A percentile compares a stretch with the other conserved stretches of the same genome.
phyloP scores from a whole-genome alignment of 176 grass and related monocot genomes.

The Pharus latifolius region DNA sequence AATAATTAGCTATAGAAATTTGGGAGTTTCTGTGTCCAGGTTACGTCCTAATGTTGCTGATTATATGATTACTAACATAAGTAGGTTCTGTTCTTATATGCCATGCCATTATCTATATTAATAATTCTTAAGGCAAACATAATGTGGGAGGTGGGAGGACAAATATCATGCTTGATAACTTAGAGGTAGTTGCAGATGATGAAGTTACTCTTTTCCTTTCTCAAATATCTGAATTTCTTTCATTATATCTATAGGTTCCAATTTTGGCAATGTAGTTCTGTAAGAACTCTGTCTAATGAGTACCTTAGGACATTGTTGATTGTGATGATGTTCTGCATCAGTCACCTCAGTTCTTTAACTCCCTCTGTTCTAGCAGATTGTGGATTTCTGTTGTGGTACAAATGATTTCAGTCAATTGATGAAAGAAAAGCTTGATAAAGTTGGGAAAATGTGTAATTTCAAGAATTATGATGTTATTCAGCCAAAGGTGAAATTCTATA shows the following conservation, averaged over 20 bases:
- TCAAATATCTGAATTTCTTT: too few species aligned
- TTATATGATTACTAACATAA: neutral
- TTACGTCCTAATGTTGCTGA: neutral
- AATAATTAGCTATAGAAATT: too few species aligned
- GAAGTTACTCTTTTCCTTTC: too few species aligned
- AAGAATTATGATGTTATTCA: conserved; percentile 71
- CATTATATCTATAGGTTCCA: too few species aligned
- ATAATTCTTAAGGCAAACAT: too few species aligned
- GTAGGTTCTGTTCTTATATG: neutral
- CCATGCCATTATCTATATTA: too few species aligned
- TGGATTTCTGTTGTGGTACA: conserved; percentile 68
- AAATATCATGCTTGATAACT: neutral
- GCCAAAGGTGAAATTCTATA: conserved; percentile 39
- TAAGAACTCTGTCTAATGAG: neutral
- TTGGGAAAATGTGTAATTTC: conserved; percentile 60
- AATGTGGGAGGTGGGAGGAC: too few species aligned
- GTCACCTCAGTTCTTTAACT: neutral
- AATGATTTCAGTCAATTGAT: conserved; percentile 76
- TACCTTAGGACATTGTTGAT: neutral
- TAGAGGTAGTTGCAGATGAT: neutral
- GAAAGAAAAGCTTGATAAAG: conserved; percentile 74
- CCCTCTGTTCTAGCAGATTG: conserved; percentile 54
- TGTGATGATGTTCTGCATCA: conserved; percentile 5
- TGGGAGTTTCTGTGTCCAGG: neutral
- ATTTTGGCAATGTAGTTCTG: too few species aligned